These are phyloP conservation scores for Plicaturopsis crispa DNA, from an alignment of 768 basidiomycete species.

Conservation along the genomic window DNA sequence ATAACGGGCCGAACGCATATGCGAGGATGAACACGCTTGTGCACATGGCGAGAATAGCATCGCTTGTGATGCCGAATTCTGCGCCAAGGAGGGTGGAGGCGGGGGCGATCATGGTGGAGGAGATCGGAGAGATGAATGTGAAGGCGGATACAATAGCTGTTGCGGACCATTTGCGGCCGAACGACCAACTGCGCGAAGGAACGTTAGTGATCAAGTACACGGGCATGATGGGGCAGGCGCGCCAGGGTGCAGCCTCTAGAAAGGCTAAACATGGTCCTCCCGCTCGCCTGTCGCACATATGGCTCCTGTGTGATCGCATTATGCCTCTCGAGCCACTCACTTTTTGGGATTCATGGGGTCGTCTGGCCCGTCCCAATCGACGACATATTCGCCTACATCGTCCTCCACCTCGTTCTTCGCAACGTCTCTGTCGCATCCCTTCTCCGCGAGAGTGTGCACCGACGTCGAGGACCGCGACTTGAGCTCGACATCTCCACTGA, in stretches of 20 bases:
- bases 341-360: conserved; percentile 56
- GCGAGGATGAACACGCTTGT: conserved; percentile 36
- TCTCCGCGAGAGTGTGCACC: too few relatives aligned
- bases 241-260: too few relatives aligned
- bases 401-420: too few relatives aligned
- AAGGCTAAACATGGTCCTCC: too few relatives aligned
- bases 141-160: conserved; percentile 57
- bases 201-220: background rate
- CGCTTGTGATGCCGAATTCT: conserved; percentile 18
- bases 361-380: conserved; percentile 59
- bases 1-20: conserved; percentile 27
- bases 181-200: conserved; percentile 40
- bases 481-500: too few relatives aligned
- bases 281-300: too few relatives aligned
- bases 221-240: too few relatives aligned
- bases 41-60: conserved; percentile 29
- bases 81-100: conserved; percentile 25
- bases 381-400: too few relatives aligned
- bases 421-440: too few relatives aligned
- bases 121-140: conserved; percentile 61
- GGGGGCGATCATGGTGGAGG: conserved; percentile 72
- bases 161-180: conserved; percentile 53
- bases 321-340: conserved; percentile 23
- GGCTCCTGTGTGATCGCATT: too few relatives aligned
- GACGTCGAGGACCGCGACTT: too few relatives aligned